Conservation (phyloP, 2,329 filamentous ascomycete genomes). For the Furcasterigmium furcatum region DNA sequence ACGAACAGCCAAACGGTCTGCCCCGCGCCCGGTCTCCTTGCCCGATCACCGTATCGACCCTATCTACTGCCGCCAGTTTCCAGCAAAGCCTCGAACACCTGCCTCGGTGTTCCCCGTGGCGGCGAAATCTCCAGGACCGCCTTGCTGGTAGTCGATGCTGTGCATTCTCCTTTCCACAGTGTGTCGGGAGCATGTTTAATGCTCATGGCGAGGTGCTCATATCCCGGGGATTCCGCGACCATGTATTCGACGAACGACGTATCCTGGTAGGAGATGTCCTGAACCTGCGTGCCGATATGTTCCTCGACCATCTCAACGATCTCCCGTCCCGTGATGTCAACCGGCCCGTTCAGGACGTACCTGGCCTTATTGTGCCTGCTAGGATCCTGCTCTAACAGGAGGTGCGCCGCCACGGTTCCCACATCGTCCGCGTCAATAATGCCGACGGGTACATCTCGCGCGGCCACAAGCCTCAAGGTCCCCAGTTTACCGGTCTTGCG, state of each 20-base stretch:
- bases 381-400: constrained; percentile 24
- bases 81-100: too few relatives aligned
- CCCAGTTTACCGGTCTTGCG: constrained; percentile 26
- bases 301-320: constrained; percentile 29
- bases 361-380: constrained; percentile 23
- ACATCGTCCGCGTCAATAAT: constrained; percentile 28
- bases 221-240: constrained; percentile 10
- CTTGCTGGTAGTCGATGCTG: constrained; percentile 19
- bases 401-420: constrained; percentile 28
- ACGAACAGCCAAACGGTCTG: too few relatives aligned
- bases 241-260: constrained; percentile 20
- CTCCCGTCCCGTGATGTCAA: constrained; percentile 30
- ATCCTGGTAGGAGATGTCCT: constrained; percentile 26
- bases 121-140: constrained; percentile 23
- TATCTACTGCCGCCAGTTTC: too few relatives aligned
- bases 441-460: constrained; percentile 23
- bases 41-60: too few relatives aligned
- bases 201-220: constrained; percentile 23
- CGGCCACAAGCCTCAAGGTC: constrained; percentile 19
- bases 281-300: constrained; percentile 17
- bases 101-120: too few relatives aligned
- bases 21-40: too few relatives aligned
- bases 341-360: constrained; percentile 35
- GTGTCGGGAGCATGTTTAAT: constrained; percentile 17
- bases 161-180: constrained; percentile 26